phyloP scores from a whole-genome alignment of 2,329 filamentous ascomycete genomes.

The Xylariomycetidae sp. region DNA sequence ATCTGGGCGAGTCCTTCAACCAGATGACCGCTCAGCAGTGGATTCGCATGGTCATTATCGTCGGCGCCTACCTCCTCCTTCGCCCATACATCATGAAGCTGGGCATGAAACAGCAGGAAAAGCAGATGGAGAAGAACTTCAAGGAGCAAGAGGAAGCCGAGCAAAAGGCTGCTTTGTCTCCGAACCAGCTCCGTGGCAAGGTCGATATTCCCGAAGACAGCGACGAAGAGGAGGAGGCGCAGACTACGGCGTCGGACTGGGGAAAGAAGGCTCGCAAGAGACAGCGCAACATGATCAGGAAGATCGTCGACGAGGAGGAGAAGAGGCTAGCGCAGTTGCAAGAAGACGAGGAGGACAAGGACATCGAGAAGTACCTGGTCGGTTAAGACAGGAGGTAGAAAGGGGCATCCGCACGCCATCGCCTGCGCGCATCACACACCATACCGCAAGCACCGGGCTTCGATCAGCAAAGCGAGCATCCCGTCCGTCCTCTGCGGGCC shows the following conservation, averaged over 20 bases:
- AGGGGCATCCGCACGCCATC: too few relatives aligned
- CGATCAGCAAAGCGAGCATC: too few relatives aligned
- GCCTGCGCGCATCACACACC: too few relatives aligned
- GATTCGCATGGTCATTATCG: slow-evolving; percentile 65
- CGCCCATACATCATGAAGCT: slow-evolving; percentile 69
- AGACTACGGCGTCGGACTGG: slow-evolving; percentile 52
- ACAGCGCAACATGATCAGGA: slow-evolving; percentile 61
- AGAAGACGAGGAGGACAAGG: slow-evolving; percentile 65
- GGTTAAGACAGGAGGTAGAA: slow-evolving; percentile 13
- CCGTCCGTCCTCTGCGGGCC: too few relatives aligned
- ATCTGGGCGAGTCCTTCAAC: slow-evolving; percentile 42
- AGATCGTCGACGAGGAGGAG: slow-evolving; percentile 58
- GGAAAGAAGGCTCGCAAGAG: slow-evolving; percentile 64
- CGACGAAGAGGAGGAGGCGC: slow-evolving; percentile 42
- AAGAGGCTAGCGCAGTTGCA: slow-evolving; percentile 46
- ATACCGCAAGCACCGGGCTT: too few relatives aligned
- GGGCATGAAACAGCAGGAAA: slow-evolving; percentile 57
- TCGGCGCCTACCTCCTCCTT: slow-evolving; percentile 67
- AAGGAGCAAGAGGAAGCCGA: slow-evolving; percentile 40
- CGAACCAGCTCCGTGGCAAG: slow-evolving; percentile 58
- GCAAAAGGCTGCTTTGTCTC: slow-evolving; percentile 48
- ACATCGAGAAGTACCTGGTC: slow-evolving; percentile 64
- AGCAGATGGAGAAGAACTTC: slow-evolving; percentile 56
- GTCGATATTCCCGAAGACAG: slow-evolving; percentile 47
- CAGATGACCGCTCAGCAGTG: slow-evolving; percentile 47